Evolutionary conservation across 805 yeast species (phyloP).

Genomic region (Candida morakotiae): DNA sequence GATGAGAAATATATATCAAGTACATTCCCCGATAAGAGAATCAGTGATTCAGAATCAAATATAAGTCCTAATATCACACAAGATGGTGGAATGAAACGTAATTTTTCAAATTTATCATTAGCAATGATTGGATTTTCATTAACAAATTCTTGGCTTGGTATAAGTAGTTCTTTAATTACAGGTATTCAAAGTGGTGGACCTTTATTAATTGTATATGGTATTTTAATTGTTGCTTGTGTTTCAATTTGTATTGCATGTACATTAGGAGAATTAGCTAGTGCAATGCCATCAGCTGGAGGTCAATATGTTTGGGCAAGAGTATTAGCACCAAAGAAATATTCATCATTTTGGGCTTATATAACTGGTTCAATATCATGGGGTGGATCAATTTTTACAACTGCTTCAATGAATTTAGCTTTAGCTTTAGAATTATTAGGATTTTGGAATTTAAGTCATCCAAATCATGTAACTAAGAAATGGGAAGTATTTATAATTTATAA

Average conservation of each 20-base stretch:
- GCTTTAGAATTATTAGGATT: conserved; percentile 35
- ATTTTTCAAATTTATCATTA: conserved; percentile 36
- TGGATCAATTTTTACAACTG: conserved; percentile 39
- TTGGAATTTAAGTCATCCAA: conserved; percentile 33
- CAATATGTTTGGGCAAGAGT: conserved; percentile 41
- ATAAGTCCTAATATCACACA: not conserved
- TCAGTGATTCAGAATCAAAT: conserved; percentile 2
- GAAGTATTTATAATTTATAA: conserved; percentile 34
- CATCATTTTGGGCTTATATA: conserved; percentile 34
- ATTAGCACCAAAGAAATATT: conserved; percentile 34
- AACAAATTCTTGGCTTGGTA: conserved; percentile 43
- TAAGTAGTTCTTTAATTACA: conserved; percentile 36
- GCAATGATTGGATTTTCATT: conserved; percentile 39
- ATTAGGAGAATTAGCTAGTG: conserved; percentile 35
- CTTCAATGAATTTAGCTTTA: conserved; percentile 34
- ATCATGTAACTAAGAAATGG: conserved; percentile 30
- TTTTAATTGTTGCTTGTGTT: conserved; percentile 33
- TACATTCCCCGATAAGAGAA: too few species aligned
- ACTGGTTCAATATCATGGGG: conserved; percentile 41
- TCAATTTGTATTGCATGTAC: conserved; percentile 36
- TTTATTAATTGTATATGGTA: conserved; percentile 36
- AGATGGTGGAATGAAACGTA: conserved; percentile 17
- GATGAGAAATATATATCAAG: not conserved
- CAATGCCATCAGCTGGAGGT: conserved; percentile 41
- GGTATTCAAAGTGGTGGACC: conserved; percentile 43